A percentile compares a stretch with the other conserved stretches of the same genome.
phyloP scores from a whole-genome alignment of 352 stramenopile genomes.

The Pythium sukuiense region DNA sequence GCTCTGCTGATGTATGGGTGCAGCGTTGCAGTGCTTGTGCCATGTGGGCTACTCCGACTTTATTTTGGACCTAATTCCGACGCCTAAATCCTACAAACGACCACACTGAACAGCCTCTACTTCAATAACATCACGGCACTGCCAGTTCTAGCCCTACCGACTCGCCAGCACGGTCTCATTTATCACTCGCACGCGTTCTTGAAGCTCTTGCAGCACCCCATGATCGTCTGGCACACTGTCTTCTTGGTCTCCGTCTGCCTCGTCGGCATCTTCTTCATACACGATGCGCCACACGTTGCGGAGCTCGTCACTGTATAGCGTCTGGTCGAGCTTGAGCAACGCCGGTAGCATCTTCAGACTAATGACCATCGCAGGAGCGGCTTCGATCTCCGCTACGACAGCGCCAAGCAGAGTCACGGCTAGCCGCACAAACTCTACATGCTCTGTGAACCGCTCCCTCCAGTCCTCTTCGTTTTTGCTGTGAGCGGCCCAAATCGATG shows the following conservation, averaged over 20 bases:
- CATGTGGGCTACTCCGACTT: neutral
- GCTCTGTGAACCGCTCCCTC: slow-evolving; percentile 33
- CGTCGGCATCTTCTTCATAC: neutral
- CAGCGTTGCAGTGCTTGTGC: neutral
- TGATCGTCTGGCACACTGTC: neutral
- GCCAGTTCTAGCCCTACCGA: neutral
- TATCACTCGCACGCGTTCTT: slow-evolving; percentile 17
- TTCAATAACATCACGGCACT: neutral
- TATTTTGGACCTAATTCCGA: neutral
- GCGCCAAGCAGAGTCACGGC: slow-evolving; percentile 51
- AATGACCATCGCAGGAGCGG: slow-evolving; percentile 27
- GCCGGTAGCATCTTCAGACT: slow-evolving; percentile 39
- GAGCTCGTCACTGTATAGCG: slow-evolving; percentile 9
- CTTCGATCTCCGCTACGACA: slow-evolving; percentile 45
- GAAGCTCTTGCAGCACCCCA: slow-evolving; percentile 8
- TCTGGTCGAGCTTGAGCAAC: slow-evolving; percentile 23
- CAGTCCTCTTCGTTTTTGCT: neutral
- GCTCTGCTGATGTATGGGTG: neutral
- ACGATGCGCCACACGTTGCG: neutral
- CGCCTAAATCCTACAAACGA: neutral
- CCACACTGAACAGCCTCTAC: neutral
- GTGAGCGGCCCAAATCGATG: slow-evolving; percentile 1
- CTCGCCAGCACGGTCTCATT: slow-evolving; percentile 21
- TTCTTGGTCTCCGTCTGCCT: slow-evolving; percentile 1
- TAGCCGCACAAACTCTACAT: slow-evolving; percentile 58